Evolutionary conservation across 164 flowering plant species (phyloP).

Genomic region (Sextonia rubra): DNA sequence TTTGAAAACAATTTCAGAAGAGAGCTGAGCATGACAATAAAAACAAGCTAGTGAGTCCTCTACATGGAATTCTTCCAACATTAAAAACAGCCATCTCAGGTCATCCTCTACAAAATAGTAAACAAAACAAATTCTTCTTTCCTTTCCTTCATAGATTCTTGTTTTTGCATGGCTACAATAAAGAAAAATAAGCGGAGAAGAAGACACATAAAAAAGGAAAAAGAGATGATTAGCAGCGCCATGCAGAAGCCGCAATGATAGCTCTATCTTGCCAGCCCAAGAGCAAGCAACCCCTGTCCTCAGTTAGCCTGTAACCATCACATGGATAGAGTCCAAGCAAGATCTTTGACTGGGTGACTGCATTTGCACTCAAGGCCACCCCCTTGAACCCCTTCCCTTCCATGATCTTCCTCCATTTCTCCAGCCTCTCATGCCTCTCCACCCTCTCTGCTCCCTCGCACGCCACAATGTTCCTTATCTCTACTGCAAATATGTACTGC

Average conservation of each 20-base stretch:
- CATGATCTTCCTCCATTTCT: slow-evolving; percentile 71
- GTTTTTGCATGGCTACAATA: background rate
- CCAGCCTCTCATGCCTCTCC: slow-evolving; percentile 66
- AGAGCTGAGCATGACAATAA: no score
- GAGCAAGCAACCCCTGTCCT: slow-evolving; percentile 65
- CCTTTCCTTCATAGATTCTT: background rate
- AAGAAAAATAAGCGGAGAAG: background rate
- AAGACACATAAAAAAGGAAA: background rate
- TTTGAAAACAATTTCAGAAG: no score
- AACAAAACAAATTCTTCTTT: background rate
- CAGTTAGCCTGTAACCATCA: slow-evolving; percentile 62
- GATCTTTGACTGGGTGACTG: slow-evolving; percentile 60
- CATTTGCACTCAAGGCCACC: slow-evolving; percentile 55
- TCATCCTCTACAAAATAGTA: background rate
- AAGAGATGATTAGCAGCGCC: slow-evolving; percentile 35
- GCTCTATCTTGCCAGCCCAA: slow-evolving; percentile 78
- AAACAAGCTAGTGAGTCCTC: background rate
- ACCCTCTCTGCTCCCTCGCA: slow-evolving; percentile 60
- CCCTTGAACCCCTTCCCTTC: slow-evolving; percentile 62
- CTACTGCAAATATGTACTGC: slow-evolving; percentile 65
- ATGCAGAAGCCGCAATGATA: slow-evolving; percentile 69
- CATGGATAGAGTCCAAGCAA: slow-evolving; percentile 54
- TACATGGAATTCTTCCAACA: background rate
- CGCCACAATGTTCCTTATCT: slow-evolving; percentile 69
- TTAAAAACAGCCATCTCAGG: background rate